Base-by-base conservation (phyloP, 139 green algal genomes). In the Choricystis sp. region DNA sequence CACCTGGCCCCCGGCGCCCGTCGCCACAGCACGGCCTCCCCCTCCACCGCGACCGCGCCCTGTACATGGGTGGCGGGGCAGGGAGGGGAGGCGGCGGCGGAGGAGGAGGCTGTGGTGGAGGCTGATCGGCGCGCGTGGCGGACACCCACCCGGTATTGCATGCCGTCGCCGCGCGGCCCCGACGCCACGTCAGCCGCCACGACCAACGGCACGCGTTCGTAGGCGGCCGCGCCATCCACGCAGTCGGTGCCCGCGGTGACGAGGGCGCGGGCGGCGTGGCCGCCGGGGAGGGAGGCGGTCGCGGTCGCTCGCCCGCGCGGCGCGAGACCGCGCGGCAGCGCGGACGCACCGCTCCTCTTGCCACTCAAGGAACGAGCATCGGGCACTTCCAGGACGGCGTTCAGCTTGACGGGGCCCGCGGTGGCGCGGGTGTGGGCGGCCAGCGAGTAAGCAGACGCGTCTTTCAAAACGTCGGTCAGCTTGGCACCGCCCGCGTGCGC, bases 1-100 rank as follows among this genome's bases (percentile, higher is more conserved):
- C 31, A 19, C 65, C 55, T 25, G 64, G 64, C 2, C 29, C 31
- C 21, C 48, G 31, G 30, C 16, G 49, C 49, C 56, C 29, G 60
- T 29, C 30, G 64, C 78, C 78, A 84, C 28, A 84, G 52, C 26
- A 70, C 48, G 1, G 75, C 78, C 73, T 84, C 78, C 9, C 78
- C 78, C 62, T 83, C 75, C 61, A 84, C 78, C 14, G 78, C 78
- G 65, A 84, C 72, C 4, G 78, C 78, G 2, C 78, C 78, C 72
- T 84, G 72, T 4, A 67, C 70, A 30, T 83, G 77, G 61, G 79
- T 63, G 14, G 64, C 68, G 27, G 71, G 70, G 40, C 77, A 67
- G 31, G 27, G 57, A 3, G 57, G 57, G 22, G 4, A 2, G 14
- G 9, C 19, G 4, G 23, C 19, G 60, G 4, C 14, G 20, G 19